Percentiles rank a stretch among this genome's conserved stretches.
phyloP scores from a whole-genome alignment of 2,329 filamentous ascomycete species.

The Raffaelea arxii region DNA sequence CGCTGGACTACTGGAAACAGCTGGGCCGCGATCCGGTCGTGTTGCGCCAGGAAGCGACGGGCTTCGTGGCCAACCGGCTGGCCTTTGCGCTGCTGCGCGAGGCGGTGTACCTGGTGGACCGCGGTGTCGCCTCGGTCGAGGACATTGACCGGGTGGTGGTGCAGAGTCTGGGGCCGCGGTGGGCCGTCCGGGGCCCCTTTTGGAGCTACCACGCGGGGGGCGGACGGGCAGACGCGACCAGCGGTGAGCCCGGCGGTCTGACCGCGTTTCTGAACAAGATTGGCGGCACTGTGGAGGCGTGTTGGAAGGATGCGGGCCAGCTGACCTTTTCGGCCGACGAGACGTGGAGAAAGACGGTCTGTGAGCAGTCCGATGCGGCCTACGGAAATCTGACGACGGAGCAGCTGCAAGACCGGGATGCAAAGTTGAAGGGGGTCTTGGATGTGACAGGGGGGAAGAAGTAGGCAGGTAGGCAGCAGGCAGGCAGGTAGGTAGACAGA shows the following conservation, averaged over 20 bases:
- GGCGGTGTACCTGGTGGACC: constrained; percentile 22
- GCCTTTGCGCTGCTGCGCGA: constrained; percentile 28
- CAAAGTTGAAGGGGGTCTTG: not conserved
- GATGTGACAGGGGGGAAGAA: not conserved
- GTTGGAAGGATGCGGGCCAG: not conserved
- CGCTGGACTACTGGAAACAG: constrained; percentile 4
- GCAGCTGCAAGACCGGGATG: not conserved
- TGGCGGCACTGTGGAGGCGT: not conserved
- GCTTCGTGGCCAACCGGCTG: constrained; percentile 34
- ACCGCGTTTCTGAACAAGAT: not conserved
- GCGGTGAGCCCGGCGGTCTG: not conserved
- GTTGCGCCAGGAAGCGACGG: constrained; percentile 29
- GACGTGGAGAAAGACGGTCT: not conserved
- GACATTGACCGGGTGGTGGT: constrained; percentile 15
- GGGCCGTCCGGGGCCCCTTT: constrained; percentile 7
- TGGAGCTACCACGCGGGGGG: constrained; percentile 7
- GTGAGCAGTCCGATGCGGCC: not conserved
- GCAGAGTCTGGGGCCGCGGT: constrained; percentile 7
- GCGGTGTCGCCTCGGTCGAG: constrained; percentile 20
- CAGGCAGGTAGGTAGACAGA: no score
- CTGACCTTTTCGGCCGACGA: not conserved
- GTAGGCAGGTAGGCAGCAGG: not conserved
- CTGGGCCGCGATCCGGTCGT: constrained; percentile 30
- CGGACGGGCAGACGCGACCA: not conserved
- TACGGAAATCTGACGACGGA: not conserved